phyloP scores from a whole-genome alignment of 257 asterid genomes.

The Coffea canephora region DNA sequence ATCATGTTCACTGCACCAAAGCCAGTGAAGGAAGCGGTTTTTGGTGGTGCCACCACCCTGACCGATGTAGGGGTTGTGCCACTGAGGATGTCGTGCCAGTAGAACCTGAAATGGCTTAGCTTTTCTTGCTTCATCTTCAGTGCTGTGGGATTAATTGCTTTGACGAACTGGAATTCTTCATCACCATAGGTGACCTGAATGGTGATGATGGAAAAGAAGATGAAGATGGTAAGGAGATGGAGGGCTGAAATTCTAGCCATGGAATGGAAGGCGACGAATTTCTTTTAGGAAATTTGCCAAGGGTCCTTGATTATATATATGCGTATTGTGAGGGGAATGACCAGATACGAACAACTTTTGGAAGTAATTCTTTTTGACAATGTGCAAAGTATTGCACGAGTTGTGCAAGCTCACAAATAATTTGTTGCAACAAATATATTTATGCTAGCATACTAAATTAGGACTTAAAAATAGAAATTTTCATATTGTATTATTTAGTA shows the following conservation, averaged over 20 bases:
- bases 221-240: conserved; percentile 14
- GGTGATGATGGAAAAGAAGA: conserved; percentile 16
- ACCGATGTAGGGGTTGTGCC: conserved; percentile 24
- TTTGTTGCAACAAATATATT: too few species aligned
- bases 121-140: conserved; percentile 10
- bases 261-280: not conserved
- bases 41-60: conserved; percentile 16
- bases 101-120: conserved; percentile 29
- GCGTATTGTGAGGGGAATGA: too few species aligned
- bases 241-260: conserved; percentile 32
- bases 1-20: conserved; percentile 26
- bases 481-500: too few species aligned
- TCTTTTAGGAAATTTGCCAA: too few species aligned
- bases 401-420: too few species aligned
- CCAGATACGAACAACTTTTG: too few species aligned
- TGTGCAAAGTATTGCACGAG: too few species aligned
- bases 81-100: conserved; percentile 29
- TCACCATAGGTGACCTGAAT: conserved; percentile 10
- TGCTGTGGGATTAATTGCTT: conserved; percentile 12
- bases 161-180: conserved; percentile 11
- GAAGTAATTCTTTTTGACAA: too few species aligned
- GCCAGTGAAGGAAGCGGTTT: not conserved
- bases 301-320: too few species aligned
- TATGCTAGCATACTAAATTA: too few species aligned
- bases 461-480: too few species aligned